Evolutionary conservation across 2,329 filamentous ascomycete species (phyloP), one percentile per base, ranked within the genome.

Genomic region (Pseudocercospora cruenta): DNA sequence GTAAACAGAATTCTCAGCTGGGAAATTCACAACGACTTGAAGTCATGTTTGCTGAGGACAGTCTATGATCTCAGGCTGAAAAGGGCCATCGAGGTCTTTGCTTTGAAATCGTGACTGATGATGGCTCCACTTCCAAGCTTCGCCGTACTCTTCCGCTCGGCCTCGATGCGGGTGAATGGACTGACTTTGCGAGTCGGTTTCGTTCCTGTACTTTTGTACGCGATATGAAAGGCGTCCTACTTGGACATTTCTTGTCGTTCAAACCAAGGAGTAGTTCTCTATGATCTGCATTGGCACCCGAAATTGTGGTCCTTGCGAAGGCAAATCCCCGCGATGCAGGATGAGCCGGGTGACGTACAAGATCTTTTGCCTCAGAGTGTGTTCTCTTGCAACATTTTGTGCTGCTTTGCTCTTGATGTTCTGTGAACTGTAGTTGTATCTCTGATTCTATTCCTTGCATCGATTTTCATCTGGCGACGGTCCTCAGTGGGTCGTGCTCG

Each of bases 301-400:
- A 26, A 24, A 26, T 51, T 26, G 21, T 51, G 47, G 21, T 26
- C 47, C 47, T 22, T 21, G 45, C 19, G 6, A 49, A 49, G 45
- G 45, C 45, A 47, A 47, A 47, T 47, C 45, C 49, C 49, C 49
- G 51, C 51, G 51, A 55, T 55, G 51, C 26, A 8, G 21, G 49
- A 26, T 10, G 24, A 16, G 49, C 24, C 22, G 22, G 24, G 49
- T 55, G 51, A 55, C 51, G 51, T 55, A 21, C 16, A 33, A 55
- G 24, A 55, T 55, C 39, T 31, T 33, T 26, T 55, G 22, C 16
- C 51, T n/a, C 24, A 19, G 24, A 55, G 51, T 33, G 16, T 55
- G 14, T 12, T 33, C 26, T 54, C 10, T 28, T n/a, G 49, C 22
- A 16, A 22, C 22, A 9, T 21, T 26, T 26, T 24, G 22, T 26